A percentile compares a stretch with the other conserved stretches of the same genome.
phyloP scores from a whole-genome alignment of 2,329 filamentous ascomycete genomes.

The Ceratocystis ficicola region DNA sequence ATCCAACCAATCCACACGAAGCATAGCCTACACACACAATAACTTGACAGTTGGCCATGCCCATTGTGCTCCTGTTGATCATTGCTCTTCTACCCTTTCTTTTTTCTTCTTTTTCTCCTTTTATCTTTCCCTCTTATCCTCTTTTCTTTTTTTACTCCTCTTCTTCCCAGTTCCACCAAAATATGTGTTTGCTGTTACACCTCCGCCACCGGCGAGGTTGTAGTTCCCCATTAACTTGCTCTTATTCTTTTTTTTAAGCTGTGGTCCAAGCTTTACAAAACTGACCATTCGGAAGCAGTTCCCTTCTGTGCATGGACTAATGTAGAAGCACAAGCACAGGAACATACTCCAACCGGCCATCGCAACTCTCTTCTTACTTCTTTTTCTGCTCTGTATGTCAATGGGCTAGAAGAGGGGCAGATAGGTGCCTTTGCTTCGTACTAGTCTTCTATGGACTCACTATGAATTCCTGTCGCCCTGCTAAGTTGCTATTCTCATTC shows the following conservation, averaged over 20 bases:
- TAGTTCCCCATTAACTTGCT: not conserved
- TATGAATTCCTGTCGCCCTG: too few relatives aligned
- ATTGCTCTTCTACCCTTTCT: not conserved
- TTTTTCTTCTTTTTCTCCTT: not conserved
- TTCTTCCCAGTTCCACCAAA: not conserved
- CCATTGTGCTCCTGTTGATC: not conserved
- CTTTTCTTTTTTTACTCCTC: not conserved
- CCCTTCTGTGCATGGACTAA: not conserved
- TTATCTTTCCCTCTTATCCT: too few relatives aligned
- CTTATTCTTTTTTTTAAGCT: conserved; percentile 2
- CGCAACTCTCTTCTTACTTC: not conserved
- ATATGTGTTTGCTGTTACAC: not conserved
- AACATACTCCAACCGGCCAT: not conserved
- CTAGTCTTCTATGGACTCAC: too few relatives aligned
- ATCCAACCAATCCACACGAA: not conserved
- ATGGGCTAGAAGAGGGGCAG: not conserved
- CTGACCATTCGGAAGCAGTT: not conserved
- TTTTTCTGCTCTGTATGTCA: not conserved
- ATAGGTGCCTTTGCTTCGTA: not conserved
- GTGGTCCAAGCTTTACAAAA: not conserved
- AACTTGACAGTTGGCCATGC: not conserved
- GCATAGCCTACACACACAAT: not conserved
- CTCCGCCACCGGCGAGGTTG: not conserved
- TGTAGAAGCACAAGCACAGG: not conserved
- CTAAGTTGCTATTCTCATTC: not conserved